Evolutionary conservation across 371 early-diverging fungal species (phyloP).

Genomic region (Entomophthora muscae): DNA sequence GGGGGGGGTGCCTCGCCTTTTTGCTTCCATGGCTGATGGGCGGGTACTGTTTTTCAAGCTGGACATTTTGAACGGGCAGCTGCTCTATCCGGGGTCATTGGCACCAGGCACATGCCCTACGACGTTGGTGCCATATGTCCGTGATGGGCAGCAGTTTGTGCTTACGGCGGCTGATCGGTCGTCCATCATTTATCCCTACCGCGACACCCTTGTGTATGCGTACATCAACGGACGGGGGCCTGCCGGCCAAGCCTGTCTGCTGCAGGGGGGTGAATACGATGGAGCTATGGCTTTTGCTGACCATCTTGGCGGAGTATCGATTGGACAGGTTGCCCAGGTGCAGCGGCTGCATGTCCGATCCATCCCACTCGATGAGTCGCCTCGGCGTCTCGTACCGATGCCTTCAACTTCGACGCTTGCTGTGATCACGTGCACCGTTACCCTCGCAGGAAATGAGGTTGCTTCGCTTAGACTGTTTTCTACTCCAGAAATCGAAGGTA

Average conservation of each 20-base stretch:
- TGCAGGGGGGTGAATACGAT: neutral
- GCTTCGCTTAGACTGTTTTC: neutral
- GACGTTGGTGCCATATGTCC: neutral
- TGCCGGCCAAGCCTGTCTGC: neutral
- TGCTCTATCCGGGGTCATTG: neutral
- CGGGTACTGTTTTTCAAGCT: neutral
- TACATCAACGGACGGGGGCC: neutral
- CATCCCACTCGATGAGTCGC: neutral
- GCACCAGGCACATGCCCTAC: neutral
- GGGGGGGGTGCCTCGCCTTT: neutral
- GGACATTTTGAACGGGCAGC: neutral
- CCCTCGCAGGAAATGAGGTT: neutral
- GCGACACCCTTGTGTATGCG: neutral
- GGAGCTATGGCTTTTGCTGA: neutral
- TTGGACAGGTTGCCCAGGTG: neutral
- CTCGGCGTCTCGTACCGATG: neutral
- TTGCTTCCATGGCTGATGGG: neutral
- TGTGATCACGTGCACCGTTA: neutral
- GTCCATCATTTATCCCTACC: neutral
- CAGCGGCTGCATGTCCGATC: neutral
- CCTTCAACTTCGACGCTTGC: neutral
- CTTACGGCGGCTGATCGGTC: neutral
- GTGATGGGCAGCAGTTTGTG: neutral
- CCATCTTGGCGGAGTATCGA: neutral
- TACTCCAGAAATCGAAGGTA: neutral